Conservation (phyloP, 192 early-diverging fungal genomes). For the Neocallimastix lanati region DNA sequence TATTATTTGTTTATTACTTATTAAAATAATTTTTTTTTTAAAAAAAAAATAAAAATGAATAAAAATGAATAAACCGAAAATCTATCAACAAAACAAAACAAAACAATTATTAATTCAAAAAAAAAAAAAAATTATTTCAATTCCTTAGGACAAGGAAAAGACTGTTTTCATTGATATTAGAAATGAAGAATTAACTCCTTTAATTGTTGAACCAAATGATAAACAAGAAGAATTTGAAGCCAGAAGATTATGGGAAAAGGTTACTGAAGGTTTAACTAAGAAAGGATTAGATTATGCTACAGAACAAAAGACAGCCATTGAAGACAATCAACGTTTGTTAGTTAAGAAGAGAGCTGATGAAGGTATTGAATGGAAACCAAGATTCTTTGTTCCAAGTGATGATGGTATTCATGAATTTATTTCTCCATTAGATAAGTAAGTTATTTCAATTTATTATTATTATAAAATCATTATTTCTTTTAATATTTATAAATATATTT, state of each 20-base stretch:
- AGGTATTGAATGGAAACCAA: constrained; percentile 30
- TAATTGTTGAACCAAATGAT: constrained; percentile 40
- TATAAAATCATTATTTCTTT: no score
- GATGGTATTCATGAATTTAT: not conserved
- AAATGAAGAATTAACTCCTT: constrained; percentile 39
- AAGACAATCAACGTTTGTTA: constrained; percentile 49
- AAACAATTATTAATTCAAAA: no score
- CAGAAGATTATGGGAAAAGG: constrained; percentile 51
- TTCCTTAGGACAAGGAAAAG: not conserved
- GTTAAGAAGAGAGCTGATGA: constrained; percentile 28
- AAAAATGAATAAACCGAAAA: no score
- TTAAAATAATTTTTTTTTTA: no score
- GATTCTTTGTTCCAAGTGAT: constrained; percentile 31
- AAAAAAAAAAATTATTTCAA: no score
- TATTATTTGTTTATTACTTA: no score
- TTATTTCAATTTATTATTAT: no score
- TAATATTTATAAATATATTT: no score
- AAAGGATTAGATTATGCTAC: constrained; percentile 52
- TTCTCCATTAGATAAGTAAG: constrained; percentile 1
- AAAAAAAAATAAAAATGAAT: no score
- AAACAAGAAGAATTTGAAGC: constrained; percentile 73
- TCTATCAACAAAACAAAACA: no score
- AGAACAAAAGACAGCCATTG: constrained; percentile 45
- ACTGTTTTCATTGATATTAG: constrained; percentile 53
- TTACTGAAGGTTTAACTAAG: constrained; percentile 46